Percentiles rank a stretch among this genome's conserved stretches.
phyloP scores from a whole-genome alignment of 768 basidiomycete species.

The Mrakia frigida region DNA sequence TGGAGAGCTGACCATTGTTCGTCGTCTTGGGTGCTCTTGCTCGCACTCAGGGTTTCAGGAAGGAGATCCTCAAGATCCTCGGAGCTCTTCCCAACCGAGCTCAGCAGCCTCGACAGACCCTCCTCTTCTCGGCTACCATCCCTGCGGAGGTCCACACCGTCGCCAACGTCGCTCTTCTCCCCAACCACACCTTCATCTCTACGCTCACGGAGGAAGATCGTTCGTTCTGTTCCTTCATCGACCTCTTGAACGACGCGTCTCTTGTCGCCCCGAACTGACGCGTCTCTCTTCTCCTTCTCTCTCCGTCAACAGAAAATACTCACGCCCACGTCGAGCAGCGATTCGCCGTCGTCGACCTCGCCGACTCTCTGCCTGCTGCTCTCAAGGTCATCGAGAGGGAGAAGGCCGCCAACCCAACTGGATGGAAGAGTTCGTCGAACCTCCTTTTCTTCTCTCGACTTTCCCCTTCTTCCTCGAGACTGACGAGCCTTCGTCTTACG shows the following conservation, averaged over 20 bases:
- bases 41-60: conserved; percentile 24
- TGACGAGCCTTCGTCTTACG: no score
- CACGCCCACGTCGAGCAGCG: conserved; percentile 60
- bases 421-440: conserved; percentile 36
- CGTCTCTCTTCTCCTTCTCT: neutral
- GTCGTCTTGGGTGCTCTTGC: neutral
- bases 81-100: conserved; percentile 34
- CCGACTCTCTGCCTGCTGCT: conserved; percentile 48
- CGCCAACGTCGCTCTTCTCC: conserved; percentile 43
- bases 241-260: neutral
- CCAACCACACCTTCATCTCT: conserved; percentile 51
- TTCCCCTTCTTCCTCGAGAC: no score
- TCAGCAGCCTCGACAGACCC: conserved; percentile 45
- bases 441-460: no score
- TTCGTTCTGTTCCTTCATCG: neutral
- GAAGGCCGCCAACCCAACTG: conserved; percentile 26
- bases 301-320: conserved; percentile 46
- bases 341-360: conserved; percentile 48
- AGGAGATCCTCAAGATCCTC: conserved; percentile 25
- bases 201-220: conserved; percentile 52
- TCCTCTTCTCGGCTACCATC: conserved; percentile 51
- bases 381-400: conserved; percentile 37
- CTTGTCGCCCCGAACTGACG: neutral
- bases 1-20: neutral
- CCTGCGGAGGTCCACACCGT: conserved; percentile 48